phyloP scores from a whole-genome alignment of 192 early-diverging fungal species.

The Coemansia sp. region DNA sequence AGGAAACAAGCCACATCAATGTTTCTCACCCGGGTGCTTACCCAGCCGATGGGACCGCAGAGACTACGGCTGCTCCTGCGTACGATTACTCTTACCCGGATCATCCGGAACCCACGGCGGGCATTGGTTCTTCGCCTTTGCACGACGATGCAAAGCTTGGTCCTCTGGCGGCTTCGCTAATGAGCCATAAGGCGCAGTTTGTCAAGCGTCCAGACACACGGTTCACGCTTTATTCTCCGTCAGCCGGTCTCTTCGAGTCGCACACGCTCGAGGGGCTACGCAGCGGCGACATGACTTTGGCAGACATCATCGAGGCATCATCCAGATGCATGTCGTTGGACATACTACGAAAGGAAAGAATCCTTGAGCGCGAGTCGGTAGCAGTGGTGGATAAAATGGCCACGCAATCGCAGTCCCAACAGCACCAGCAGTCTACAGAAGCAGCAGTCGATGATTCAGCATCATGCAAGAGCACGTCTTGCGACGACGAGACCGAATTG shows the following conservation, averaged over 20 bases:
- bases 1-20: neutral
- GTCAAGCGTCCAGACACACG: slow-evolving; percentile 13
- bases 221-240: slow-evolving; percentile 45
- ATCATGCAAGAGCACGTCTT: neutral
- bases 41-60: neutral
- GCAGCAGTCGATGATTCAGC: neutral
- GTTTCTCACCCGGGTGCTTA: neutral
- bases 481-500: slow-evolving; percentile 15
- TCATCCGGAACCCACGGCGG: neutral
- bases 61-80: neutral
- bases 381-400: neutral
- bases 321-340: slow-evolving; percentile 21
- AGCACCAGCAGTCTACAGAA: neutral
- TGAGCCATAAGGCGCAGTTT: slow-evolving; percentile 17
- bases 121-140: neutral
- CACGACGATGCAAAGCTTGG: slow-evolving; percentile 16
- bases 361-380: slow-evolving; percentile 11
- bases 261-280: slow-evolving; percentile 34
- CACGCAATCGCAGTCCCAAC: neutral
- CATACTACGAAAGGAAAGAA: slow-evolving; percentile 21
- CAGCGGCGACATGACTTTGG: slow-evolving; percentile 32
- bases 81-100: neutral
- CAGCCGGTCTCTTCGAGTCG: slow-evolving; percentile 40
- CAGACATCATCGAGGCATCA: slow-evolving; percentile 49
- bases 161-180: slow-evolving; percentile 24